A percentile compares a stretch with the other conserved stretches of the same genome.
Conservation (phyloP, 352 stramenopile species). For the Phytopythium oedochilum region DNA sequence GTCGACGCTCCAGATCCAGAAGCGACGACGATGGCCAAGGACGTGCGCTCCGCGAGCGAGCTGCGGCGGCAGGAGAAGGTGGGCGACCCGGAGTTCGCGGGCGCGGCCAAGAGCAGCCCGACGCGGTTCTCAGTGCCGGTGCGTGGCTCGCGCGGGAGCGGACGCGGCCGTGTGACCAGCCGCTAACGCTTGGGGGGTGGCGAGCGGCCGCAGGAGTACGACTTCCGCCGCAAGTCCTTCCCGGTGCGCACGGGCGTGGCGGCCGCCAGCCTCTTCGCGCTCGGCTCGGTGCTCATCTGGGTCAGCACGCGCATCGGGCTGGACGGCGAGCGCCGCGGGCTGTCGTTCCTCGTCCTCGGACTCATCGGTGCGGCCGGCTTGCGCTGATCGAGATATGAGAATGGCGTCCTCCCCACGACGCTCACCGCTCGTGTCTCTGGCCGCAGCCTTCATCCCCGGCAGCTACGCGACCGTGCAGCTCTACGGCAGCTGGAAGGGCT, state of each 20-base stretch:
- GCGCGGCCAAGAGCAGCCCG: slow-evolving; percentile 29
- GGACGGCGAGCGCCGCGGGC: slow-evolving; percentile 62
- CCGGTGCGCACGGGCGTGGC: slow-evolving; percentile 71
- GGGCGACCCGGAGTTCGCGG: slow-evolving; percentile 23
- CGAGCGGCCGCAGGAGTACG: slow-evolving; percentile 17
- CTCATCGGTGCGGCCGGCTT: slow-evolving; percentile 53
- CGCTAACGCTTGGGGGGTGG: not conserved
- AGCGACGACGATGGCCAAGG: slow-evolving; percentile 67
- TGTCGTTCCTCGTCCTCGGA: slow-evolving; percentile 76
- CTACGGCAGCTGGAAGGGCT: slow-evolving; percentile 79
- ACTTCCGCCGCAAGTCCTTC: slow-evolving; percentile 49
- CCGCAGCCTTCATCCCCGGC: slow-evolving; percentile 73
- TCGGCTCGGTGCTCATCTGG: slow-evolving; percentile 73
- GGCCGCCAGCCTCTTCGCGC: slow-evolving; percentile 57
- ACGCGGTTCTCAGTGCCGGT: slow-evolving; percentile 21
- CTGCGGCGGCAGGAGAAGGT: slow-evolving; percentile 27
- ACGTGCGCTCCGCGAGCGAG: slow-evolving; percentile 30
- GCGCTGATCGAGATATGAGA: too few relatives aligned
- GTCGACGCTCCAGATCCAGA: not conserved
- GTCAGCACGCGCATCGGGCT: slow-evolving; percentile 72
- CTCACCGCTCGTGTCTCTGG: too few relatives aligned
- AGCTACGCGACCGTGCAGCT: slow-evolving; percentile 78
- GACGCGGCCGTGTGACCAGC: too few relatives aligned
- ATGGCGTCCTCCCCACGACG: too few relatives aligned
- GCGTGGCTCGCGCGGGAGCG: slow-evolving; percentile 2